Conservation (phyloP, 176 grass and related monocot genomes). For the Carex littledalei region DNA sequence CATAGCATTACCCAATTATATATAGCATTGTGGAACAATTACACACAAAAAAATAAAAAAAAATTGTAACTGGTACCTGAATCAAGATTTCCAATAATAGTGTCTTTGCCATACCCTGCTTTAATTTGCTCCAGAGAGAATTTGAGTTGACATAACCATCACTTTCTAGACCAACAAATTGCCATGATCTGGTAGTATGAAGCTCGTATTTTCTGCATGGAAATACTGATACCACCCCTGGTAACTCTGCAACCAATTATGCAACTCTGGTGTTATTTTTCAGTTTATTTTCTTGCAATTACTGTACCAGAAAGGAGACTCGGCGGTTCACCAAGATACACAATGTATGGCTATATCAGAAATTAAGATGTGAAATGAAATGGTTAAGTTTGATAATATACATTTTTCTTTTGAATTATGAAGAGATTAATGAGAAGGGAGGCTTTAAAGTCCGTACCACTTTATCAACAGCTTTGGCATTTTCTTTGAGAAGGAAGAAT, state of each 20-base stretch:
- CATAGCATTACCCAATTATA: too few species aligned
- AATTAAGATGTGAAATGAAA: neutral
- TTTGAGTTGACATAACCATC: constrained; percentile 19
- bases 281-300: too few species aligned
- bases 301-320: neutral
- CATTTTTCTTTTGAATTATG: neutral
- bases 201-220: constrained; percentile 3
- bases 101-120: constrained; percentile 51
- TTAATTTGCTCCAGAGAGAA: constrained; percentile 43
- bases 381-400: neutral
- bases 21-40: too few species aligned
- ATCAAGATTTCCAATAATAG: constrained; percentile 78
- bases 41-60: neutral
- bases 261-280: too few species aligned
- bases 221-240: too few species aligned
- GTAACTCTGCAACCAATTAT: too few species aligned
- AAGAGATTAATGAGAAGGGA: neutral
- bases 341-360: constrained; percentile 43
- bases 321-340: constrained; percentile 65
- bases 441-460: neutral
- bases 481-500: neutral
- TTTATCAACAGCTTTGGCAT: neutral
- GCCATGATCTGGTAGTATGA: constrained; percentile 84
- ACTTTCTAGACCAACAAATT: constrained; percentile 69
- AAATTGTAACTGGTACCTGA: constrained; percentile 18